Percentiles rank a stretch among this genome's conserved stretches.
Conservation (phyloP, 1,284 basidiomycete species). For the Trametes polyzona region DNA sequence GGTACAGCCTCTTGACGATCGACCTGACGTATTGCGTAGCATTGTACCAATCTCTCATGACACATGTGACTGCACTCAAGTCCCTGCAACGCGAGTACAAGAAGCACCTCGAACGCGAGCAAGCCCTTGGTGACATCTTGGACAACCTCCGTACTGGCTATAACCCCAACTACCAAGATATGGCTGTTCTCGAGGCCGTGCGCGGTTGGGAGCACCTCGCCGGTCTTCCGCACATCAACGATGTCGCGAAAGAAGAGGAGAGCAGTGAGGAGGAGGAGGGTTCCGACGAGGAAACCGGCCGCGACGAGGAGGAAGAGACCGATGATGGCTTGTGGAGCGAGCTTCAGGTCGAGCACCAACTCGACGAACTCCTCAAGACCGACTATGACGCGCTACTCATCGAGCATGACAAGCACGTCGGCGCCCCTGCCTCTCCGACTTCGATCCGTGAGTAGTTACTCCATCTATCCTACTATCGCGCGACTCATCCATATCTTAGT, state of each 20-base stretch:
- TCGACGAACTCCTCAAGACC: conserved; percentile 68
- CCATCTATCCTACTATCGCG: neutral
- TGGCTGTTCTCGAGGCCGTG: conserved; percentile 97
- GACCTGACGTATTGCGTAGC: conserved; percentile 46
- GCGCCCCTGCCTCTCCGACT: conserved; percentile 44
- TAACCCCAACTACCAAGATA: conserved; percentile 99
- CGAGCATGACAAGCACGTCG: conserved; percentile 72
- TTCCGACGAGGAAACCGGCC: conserved; percentile 26
- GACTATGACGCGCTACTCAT: conserved; percentile 79
- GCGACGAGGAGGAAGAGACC: conserved; percentile 43
- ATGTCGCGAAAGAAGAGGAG: conserved; percentile 49
- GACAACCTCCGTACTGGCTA: conserved; percentile 83
- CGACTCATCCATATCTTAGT: conserved; percentile 50
- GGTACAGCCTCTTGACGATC: conserved; percentile 30
- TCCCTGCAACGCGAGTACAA: conserved; percentile 76
- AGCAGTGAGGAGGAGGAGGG: conserved; percentile 26
- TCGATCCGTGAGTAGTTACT: conserved; percentile 51
- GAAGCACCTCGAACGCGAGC: conserved; percentile 75
- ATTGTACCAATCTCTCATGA: conserved; percentile 76
- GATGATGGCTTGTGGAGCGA: conserved; percentile 59
- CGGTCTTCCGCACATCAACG: conserved; percentile 70
- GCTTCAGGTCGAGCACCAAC: conserved; percentile 58
- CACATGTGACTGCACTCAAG: conserved; percentile 77
- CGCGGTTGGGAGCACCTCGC: conserved; percentile 90
- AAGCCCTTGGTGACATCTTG: conserved; percentile 84